Evolutionary conservation across 768 basidiomycete genomes (phyloP).

Genomic region (Clathrus columnatus): DNA sequence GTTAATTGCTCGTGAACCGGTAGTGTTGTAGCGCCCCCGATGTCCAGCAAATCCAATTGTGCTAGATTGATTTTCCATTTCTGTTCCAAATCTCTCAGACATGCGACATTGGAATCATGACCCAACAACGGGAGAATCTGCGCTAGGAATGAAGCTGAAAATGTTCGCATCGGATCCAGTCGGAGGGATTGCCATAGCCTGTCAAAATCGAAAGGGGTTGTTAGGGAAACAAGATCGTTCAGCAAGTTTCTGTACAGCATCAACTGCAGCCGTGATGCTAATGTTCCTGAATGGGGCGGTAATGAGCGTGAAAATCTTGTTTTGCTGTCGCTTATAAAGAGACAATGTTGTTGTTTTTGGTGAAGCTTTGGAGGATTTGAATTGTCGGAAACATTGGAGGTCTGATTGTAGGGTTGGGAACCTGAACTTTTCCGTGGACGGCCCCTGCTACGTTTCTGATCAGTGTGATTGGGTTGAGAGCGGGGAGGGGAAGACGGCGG

Average conservation of each 20-base stretch:
- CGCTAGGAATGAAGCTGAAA: conserved; percentile 45
- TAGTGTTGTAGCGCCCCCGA: not conserved
- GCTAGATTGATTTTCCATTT: conserved; percentile 24
- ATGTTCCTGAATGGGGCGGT: conserved; percentile 50
- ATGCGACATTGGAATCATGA: conserved; percentile 10
- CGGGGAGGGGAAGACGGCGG: conserved; percentile 15
- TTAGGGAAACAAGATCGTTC: conserved; percentile 35
- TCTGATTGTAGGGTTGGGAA: not conserved
- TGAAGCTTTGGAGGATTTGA: not conserved
- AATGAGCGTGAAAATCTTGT: conserved; percentile 44
- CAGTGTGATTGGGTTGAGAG: conserved; percentile 15
- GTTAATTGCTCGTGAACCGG: conserved; percentile 34
- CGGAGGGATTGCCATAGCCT: conserved; percentile 41
- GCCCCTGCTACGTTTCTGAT: conserved; percentile 12
- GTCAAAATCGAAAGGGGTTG: conserved; percentile 42
- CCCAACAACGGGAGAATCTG: conserved; percentile 11
- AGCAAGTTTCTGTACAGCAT: conserved; percentile 73
- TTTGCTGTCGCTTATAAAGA: conserved; percentile 50
- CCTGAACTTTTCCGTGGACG: not conserved
- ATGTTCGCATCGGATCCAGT: conserved; percentile 32
- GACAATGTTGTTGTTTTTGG: not conserved
- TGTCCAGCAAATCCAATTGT: conserved; percentile 19
- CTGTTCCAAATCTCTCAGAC: conserved; percentile 24
- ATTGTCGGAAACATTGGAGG: conserved; percentile 7
- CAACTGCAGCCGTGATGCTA: conserved; percentile 57